Conservation (phyloP, 441 rosid genomes). For the Populus hybrid region DNA sequence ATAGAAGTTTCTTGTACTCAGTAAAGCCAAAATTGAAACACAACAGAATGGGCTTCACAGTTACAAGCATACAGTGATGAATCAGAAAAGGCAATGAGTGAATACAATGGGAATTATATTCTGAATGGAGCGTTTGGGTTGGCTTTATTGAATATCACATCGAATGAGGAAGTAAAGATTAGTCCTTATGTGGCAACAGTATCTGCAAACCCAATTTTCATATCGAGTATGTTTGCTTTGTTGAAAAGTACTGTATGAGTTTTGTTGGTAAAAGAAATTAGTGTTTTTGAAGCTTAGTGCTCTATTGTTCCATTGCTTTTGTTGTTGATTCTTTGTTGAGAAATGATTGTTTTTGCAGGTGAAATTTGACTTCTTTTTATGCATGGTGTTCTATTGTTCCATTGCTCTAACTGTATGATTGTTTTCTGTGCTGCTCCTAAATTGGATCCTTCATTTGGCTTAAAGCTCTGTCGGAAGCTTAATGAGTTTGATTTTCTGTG, state of each 20-base stretch:
- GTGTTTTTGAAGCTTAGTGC: neutral
- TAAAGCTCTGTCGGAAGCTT: too few species aligned
- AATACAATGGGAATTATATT: conserved; percentile 29
- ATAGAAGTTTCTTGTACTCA: neutral
- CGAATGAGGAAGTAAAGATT: conserved; percentile 64
- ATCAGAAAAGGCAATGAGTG: conserved; percentile 32
- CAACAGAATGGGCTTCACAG: conserved; percentile 47
- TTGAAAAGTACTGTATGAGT: neutral
- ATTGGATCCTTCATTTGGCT: neutral
- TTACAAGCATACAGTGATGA: conserved; percentile 42
- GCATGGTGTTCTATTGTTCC: too few species aligned
- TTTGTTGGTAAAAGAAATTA: neutral
- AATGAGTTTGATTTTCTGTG: too few species aligned
- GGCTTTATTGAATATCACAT: conserved; percentile 69
- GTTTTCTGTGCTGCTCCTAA: neutral
- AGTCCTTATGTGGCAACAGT: conserved; percentile 77
- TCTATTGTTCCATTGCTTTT: neutral
- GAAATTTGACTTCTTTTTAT: too few species aligned
- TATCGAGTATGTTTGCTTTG: conserved; percentile 38
- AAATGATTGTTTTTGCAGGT: too few species aligned
- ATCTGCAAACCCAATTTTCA: conserved; percentile 80
- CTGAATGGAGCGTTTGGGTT: conserved; percentile 58
- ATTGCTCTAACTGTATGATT: too few species aligned
- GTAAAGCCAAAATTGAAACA: conserved; percentile 4
- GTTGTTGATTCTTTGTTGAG: neutral